These are phyloP conservation scores for Eucalyptus cladocalyx DNA, from an alignment of 345 rosid species.

Conservation along the genomic window DNA sequence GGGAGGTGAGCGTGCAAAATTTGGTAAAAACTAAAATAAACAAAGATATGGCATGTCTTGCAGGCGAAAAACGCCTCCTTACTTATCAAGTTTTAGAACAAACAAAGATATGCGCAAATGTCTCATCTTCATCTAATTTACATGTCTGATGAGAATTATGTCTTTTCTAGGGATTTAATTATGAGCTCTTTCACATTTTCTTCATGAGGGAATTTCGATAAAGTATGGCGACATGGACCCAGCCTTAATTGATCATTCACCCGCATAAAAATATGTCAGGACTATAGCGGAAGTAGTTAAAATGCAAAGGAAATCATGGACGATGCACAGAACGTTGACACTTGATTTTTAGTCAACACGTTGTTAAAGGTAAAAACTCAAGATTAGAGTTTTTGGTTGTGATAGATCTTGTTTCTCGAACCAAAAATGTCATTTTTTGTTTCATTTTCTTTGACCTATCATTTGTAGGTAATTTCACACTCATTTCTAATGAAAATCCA, in stretches of 20 bases:
- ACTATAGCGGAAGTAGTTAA: not conserved
- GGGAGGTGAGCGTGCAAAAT: not conserved
- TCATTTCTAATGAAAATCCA: too few relatives aligned
- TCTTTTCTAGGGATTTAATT: not conserved
- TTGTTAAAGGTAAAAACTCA: too few relatives aligned
- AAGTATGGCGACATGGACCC: too few relatives aligned
- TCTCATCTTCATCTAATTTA: not conserved
- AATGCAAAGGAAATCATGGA: not conserved
- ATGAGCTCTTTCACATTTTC: not conserved
- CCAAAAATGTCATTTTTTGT: too few relatives aligned
- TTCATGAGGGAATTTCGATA: not conserved
- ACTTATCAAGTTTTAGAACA: too few relatives aligned
- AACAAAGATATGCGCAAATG: not conserved
- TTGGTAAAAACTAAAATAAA: too few relatives aligned
- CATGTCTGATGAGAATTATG: not conserved
- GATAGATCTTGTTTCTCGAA: accelerated
- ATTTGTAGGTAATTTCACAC: too few relatives aligned
- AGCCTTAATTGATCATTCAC: too few relatives aligned
- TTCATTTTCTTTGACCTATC: too few relatives aligned
- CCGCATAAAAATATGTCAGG: not conserved
- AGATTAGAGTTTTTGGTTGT: too few relatives aligned
- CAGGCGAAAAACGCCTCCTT: too few relatives aligned
- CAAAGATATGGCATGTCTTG: not conserved
- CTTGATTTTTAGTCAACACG: too few relatives aligned
- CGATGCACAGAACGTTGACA: accelerated